phyloP scores from a whole-genome alignment of 1,139 yeast genomes.

The Protomyces pachydermus region DNA sequence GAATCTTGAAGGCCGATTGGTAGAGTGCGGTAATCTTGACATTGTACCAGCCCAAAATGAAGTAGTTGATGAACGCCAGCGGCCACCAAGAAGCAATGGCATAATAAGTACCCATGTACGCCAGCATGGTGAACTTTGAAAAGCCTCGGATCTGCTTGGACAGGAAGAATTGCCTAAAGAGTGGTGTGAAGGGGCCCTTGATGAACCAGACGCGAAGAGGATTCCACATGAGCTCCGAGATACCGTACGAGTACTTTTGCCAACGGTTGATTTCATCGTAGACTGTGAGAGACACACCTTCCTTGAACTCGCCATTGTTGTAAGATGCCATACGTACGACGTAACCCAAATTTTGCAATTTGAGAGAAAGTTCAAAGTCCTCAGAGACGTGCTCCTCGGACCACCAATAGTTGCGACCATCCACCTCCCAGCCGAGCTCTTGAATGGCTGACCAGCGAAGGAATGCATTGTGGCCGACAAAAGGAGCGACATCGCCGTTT shows the following conservation, averaged over 20 bases:
- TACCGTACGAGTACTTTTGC: slow-evolving; percentile 32
- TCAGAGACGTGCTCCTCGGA: slow-evolving; percentile 32
- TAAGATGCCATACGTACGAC: slow-evolving; percentile 29
- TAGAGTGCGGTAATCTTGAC: slow-evolving; percentile 29
- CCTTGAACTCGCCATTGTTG: slow-evolving; percentile 30
- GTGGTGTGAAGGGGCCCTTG: slow-evolving; percentile 30
- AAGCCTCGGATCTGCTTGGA: slow-evolving; percentile 29
- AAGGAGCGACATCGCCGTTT: slow-evolving; percentile 32
- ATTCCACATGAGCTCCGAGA: slow-evolving; percentile 30
- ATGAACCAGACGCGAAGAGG: slow-evolving; percentile 29
- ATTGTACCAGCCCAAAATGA: slow-evolving; percentile 31
- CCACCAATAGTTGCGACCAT: slow-evolving; percentile 30
- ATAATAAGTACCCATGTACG: slow-evolving; percentile 32
- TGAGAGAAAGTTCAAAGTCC: slow-evolving; percentile 31
- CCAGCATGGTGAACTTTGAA: slow-evolving; percentile 31
- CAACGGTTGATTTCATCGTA: slow-evolving; percentile 32
- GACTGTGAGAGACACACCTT: slow-evolving; percentile 32
- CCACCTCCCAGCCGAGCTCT: slow-evolving; percentile 30
- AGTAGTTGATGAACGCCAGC: slow-evolving; percentile 30
- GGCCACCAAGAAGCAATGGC: slow-evolving; percentile 30
- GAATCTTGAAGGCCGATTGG: slow-evolving; percentile 30
- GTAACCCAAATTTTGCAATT: slow-evolving; percentile 30
- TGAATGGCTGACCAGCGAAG: slow-evolving; percentile 31
- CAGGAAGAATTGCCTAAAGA: slow-evolving; percentile 28
- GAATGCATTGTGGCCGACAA: slow-evolving; percentile 32